Evolutionary conservation across 2,329 filamentous ascomycete species (phyloP), one percentile per base, ranked within the genome.

Genomic region (Leptographium wingfieldii): DNA sequence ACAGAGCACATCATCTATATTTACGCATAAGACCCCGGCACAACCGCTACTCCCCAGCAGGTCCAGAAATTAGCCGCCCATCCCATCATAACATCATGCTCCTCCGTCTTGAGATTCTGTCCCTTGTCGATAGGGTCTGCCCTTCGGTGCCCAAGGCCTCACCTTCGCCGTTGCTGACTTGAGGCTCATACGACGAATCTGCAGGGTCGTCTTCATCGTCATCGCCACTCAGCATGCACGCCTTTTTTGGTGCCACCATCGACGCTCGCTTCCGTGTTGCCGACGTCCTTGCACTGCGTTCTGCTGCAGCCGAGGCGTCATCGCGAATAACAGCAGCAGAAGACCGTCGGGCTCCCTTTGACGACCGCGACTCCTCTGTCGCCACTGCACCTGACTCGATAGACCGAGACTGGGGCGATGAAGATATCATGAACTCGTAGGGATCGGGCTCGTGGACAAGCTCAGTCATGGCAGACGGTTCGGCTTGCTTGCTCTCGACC

Each of bases 11-110:
- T 22, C 27, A 43, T 43, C 22, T 33, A 57, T 55, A 56, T 57
- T 12, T 31, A 51, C 27, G 11, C 29, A 56, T 5, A 61, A 53
- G 22, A 43, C 52, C 48, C 40, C 38, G n/a, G 43, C 25, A 54
- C 16, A 14, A 58, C 51, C 19, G 11, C 52, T 35, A 52, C 7
- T 60, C 48, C 9, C 52, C 46, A 29, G 51, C 49, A 63, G 56
- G 12, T 31, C 25, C 35, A 58, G 65, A 67, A 65, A 66, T 59
- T 52, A 60, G 63, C 55, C 29, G 31, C n/a, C 22, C 22, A 16
- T 27, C 31, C 31, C 25, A 25, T 79, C 73, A 82, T 69, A 83
- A 69, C 80, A 84, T 82, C 78, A 82, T 83, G 68, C 80, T 83
- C 66, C 80, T 74, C 64, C 81, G 73, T 66, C 80, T 73, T 61